Base-by-base conservation (phyloP, 2,329 filamentous ascomycete genomes). In the Rachicladosporium sp. region DNA sequence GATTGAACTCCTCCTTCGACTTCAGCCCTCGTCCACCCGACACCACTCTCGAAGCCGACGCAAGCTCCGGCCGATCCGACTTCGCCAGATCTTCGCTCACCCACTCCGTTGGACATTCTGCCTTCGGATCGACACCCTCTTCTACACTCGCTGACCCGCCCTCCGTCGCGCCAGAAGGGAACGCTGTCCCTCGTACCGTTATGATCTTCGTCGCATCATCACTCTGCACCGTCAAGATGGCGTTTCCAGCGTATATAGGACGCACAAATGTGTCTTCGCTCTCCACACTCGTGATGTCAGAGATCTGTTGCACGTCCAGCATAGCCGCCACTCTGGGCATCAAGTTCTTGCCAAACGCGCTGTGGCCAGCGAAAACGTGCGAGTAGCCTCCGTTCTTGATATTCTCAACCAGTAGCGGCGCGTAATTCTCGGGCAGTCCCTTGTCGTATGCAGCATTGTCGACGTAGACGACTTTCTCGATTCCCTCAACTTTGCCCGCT, bases 1-100 rank as follows among this genome's bases (percentile, higher is more conserved):
- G 79, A 66, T 98, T 88, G 57, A 98, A 98, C 40, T 96, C 88
- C 62, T 94, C 86, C 71, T 95, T 96, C 10, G 89, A 95, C 71
- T 96, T 98, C 52, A 98, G 70, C 33, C 89, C 91, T 52, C 91
- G 80, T 5, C 91, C 91, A 49, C 91, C 91, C 6, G 88, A 93
- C 12, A 98, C 91, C 12, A 98, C 88, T 58, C 76, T 83, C 49
- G 74, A 71, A 36, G 91, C 91, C n/a, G 87, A 93, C 29, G 80
- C 80, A 31, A 98, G 77, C 58, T 98, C 91, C 7, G 91, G 91
- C 32, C 93, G 80, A 62, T 96, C 89, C 35, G 85, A 93, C 67
- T 88, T 93, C 53, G 88, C 76, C 38, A 98, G 74, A 55, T 95
- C 80, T 64, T 98, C 91, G 2, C 84, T 93, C 5, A 98, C 69